phyloP scores from a whole-genome alignment of 306 rosid genomes.

The Citrullus colocynthis region DNA sequence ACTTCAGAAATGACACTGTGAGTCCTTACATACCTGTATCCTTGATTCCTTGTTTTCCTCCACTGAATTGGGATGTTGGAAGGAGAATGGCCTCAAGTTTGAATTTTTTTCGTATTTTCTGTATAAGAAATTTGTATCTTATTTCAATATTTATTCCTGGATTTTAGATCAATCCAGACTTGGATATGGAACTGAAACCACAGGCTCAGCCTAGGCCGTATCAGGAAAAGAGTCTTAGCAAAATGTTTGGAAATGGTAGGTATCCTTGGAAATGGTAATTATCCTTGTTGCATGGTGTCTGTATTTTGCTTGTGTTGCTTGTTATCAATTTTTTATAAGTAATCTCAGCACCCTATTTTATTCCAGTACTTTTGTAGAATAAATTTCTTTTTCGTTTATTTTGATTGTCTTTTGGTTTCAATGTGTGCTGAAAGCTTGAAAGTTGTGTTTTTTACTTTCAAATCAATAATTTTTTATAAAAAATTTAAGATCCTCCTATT shows the following conservation, averaged over 20 bases:
- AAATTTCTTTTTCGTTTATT: neutral
- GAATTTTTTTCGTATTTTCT: neutral
- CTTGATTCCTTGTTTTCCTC: neutral
- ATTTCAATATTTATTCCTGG: constrained; percentile 5
- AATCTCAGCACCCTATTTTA: neutral
- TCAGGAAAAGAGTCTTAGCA: constrained; percentile 96
- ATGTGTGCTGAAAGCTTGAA: neutral
- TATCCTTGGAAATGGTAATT: constrained; percentile 51
- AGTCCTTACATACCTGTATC: constrained; percentile 20
- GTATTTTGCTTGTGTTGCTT: neutral
- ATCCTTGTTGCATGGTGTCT: neutral
- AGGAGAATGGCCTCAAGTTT: neutral
- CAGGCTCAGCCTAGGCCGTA: constrained; percentile 97
- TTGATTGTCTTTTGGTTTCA: neutral
- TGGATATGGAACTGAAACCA: constrained; percentile 90
- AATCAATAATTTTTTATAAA: neutral
- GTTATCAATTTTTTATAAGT: neutral
- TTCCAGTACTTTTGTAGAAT: neutral
- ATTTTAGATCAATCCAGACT: constrained; percentile 84
- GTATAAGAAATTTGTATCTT: neutral
- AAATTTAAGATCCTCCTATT: neutral
- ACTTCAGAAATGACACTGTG: constrained; percentile 92
- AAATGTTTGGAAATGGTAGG: constrained; percentile 98
- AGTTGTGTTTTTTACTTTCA: neutral
- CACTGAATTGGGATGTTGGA: constrained; percentile 2